A percentile compares a stretch with the other conserved stretches of the same genome.
phyloP scores from a whole-genome alignment of 176 grass and related monocot genomes.

The Metroxylon sagu region DNA sequence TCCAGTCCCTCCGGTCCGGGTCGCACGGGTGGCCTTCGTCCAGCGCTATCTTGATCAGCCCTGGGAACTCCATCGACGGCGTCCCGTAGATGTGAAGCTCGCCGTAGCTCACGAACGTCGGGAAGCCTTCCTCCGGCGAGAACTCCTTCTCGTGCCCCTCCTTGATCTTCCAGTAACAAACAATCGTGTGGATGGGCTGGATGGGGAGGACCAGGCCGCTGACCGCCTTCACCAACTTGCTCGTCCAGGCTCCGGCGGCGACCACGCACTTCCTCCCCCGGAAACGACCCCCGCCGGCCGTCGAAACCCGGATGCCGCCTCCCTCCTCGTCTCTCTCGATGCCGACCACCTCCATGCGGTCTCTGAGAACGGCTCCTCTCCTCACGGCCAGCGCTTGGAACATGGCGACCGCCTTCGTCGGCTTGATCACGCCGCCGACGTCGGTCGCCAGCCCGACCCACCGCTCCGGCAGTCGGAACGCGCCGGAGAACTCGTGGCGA shows the following conservation, averaged over 20 bases:
- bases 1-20: constrained; percentile 61
- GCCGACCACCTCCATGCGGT: constrained; percentile 39
- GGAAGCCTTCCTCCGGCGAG: constrained; percentile 44
- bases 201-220: constrained; percentile 41
- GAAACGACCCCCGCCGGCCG: constrained; percentile 14
- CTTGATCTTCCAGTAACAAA: constrained; percentile 83
- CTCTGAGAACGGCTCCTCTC: constrained; percentile 45
- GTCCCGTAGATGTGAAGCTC: constrained; percentile 69
- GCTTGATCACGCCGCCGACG: constrained; percentile 59
- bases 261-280: constrained; percentile 47
- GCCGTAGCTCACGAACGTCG: constrained; percentile 90
- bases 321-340: constrained; percentile 31
- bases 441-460: constrained; percentile 45
- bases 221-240: constrained; percentile 36
- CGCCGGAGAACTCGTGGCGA: constrained; percentile 15
- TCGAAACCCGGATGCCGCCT: background rate
- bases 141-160: constrained; percentile 38
- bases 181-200: constrained; percentile 48
- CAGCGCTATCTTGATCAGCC: constrained; percentile 75
- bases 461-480: constrained; percentile 39
- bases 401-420: constrained; percentile 94
- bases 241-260: constrained; percentile 53
- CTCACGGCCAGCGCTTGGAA: constrained; percentile 64
- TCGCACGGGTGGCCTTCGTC: constrained; percentile 67
- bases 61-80: constrained; percentile 72